Percentiles rank a stretch among this genome's conserved stretches.
Conservation (phyloP, 495 filamentous ascomycete species). For the Emericellopsis terricola region DNA sequence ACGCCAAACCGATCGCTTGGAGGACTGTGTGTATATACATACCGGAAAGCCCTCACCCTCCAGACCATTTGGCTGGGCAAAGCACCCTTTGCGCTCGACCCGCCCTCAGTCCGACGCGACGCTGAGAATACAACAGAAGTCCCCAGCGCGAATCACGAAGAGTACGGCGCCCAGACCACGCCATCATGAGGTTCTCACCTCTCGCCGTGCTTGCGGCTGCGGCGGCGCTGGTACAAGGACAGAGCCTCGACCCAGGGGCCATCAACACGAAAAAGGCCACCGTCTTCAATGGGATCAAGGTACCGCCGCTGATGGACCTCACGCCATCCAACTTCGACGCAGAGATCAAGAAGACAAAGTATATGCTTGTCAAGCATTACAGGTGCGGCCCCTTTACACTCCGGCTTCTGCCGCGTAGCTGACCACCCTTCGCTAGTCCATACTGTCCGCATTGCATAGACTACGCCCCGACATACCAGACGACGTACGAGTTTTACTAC, state of each 20-base stretch:
- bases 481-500: conserved; percentile 90
- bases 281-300: conserved; percentile 62
- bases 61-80: too few relatives aligned
- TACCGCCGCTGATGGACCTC: conserved; percentile 50
- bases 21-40: too few relatives aligned
- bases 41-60: too few relatives aligned
- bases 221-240: conserved; percentile 12
- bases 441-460: conserved; percentile 64
- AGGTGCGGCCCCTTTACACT: conserved; percentile 14
- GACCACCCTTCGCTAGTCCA: conserved; percentile 16
- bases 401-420: background rate
- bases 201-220: conserved; percentile 21
- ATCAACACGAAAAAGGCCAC: conserved; percentile 25
- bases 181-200: conserved; percentile 12
- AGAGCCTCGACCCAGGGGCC: conserved; percentile 11
- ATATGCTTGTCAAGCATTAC: conserved; percentile 29
- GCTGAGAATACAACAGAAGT: too few relatives aligned
- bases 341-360: conserved; percentile 20
- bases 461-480: conserved; percentile 77
- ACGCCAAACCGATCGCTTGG: too few relatives aligned
- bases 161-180: too few relatives aligned
- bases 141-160: too few relatives aligned
- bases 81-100: too few relatives aligned
- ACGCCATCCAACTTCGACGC: conserved; percentile 24
- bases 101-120: too few relatives aligned